Conservation (phyloP, 768 basidiomycete genomes). For the Boletales sp. region DNA sequence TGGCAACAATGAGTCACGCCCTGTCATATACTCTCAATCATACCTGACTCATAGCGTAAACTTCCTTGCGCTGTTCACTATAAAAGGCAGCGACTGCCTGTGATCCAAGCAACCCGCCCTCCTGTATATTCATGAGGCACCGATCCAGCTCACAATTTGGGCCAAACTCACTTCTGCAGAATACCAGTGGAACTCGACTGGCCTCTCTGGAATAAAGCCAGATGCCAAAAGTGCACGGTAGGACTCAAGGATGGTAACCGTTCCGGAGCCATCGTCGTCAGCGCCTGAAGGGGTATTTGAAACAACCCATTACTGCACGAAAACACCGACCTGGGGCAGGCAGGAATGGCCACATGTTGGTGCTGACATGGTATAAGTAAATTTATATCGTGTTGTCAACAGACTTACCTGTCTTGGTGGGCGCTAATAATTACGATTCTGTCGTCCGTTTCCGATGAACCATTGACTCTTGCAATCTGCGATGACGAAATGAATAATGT, state of each 20-base stretch:
- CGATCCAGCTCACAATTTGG: neutral
- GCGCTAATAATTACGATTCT: slow-evolving; percentile 69
- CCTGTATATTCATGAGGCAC: slow-evolving; percentile 32
- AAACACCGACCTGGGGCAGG: slow-evolving; percentile 62
- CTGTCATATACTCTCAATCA: neutral
- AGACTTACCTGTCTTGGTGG: slow-evolving; percentile 72
- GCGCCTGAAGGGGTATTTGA: slow-evolving; percentile 26
- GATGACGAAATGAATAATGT: slow-evolving; percentile 1
- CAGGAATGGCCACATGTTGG: slow-evolving; percentile 75
- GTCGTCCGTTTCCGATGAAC: slow-evolving; percentile 58
- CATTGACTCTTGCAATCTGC: slow-evolving; percentile 75
- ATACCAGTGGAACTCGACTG: slow-evolving; percentile 51
- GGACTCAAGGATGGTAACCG: slow-evolving; percentile 43
- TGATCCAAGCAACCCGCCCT: slow-evolving; percentile 82
- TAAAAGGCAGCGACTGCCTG: slow-evolving; percentile 86
- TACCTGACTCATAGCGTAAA: slow-evolving; percentile 35
- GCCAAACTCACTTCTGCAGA: slow-evolving; percentile 35
- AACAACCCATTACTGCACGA: neutral
- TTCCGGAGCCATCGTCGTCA: slow-evolving; percentile 45
- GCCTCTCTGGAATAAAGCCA: slow-evolving; percentile 38
- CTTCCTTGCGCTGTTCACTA: slow-evolving; percentile 28
- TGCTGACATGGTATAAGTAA: slow-evolving; percentile 35
- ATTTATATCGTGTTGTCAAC: neutral
- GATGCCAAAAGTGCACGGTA: slow-evolving; percentile 40
- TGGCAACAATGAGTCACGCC: slow-evolving; percentile 36